Conservation (phyloP, 2,329 filamentous ascomycete genomes). For the Calycina marina region DNA sequence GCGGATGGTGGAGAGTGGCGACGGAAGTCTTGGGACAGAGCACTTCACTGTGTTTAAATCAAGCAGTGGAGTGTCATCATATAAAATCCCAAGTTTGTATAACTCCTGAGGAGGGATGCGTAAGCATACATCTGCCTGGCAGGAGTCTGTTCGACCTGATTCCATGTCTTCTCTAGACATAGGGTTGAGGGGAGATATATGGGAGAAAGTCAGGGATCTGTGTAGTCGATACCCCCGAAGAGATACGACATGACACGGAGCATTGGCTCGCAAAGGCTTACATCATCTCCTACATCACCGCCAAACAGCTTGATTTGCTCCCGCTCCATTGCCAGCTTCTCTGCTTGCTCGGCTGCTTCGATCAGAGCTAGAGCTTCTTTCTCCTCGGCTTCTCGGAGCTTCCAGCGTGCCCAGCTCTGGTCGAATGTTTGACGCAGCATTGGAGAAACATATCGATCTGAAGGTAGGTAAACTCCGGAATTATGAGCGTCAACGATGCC, state of each 20-base stretch:
- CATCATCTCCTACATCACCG: constrained; percentile 17
- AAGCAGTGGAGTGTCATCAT: no score
- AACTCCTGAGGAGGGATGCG: constrained; percentile 16
- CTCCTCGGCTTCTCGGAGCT: constrained; percentile 18
- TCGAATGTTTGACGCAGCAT: neutral
- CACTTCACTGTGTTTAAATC: no score
- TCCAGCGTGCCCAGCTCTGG: constrained; percentile 21
- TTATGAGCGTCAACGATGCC: neutral
- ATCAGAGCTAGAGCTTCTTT: no score
- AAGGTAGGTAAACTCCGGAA: neutral
- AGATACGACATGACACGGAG: constrained; percentile 19
- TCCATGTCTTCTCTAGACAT: no score
- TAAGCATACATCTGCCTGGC: constrained; percentile 18
- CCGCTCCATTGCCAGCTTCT: constrained; percentile 13
- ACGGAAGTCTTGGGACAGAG: no score
- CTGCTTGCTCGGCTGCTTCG: constrained; percentile 12
- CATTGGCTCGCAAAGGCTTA: constrained; percentile 22
- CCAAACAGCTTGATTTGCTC: constrained; percentile 19
- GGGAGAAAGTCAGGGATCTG: constrained; percentile 21
- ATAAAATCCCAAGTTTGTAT: constrained; percentile 11
- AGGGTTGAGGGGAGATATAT: constrained; percentile 4
- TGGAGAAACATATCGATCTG: neutral
- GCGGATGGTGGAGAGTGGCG: no score
- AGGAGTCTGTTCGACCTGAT: constrained; percentile 22
- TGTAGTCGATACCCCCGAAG: constrained; percentile 22